Conservation (phyloP, 768 basidiomycete genomes). For the Leccinum incarnatum region DNA sequence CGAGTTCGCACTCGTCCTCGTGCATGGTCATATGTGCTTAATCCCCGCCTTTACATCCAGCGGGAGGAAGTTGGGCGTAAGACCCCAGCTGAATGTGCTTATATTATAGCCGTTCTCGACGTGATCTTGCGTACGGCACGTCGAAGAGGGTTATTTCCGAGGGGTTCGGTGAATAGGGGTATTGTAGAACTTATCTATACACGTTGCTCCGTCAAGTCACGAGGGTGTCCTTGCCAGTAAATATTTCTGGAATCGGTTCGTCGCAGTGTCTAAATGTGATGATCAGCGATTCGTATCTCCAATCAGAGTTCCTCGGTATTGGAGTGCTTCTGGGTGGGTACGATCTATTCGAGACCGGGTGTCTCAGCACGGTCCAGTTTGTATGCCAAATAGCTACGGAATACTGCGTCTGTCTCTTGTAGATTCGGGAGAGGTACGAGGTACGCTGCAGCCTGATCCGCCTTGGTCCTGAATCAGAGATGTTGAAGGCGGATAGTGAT, state of each 20-base stretch:
- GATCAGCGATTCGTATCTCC: background rate
- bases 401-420: constrained; percentile 36
- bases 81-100: constrained; percentile 45
- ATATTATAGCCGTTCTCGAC: background rate
- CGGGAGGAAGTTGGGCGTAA: constrained; percentile 38
- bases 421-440: constrained; percentile 43
- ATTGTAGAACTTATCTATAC: constrained; percentile 23
- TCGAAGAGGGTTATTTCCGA: background rate
- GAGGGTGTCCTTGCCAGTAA: background rate
- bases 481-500: constrained; percentile 18
- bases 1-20: background rate
- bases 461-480: constrained; percentile 50
- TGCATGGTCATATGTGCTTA: background rate
- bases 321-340: background rate
- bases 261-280: background rate
- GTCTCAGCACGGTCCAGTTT: background rate
- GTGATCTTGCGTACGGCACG: background rate
- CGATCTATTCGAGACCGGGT: background rate
- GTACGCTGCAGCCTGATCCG: constrained; percentile 39
- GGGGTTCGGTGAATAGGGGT: constrained; percentile 36
- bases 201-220: constrained; percentile 40
- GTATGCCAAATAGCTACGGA: background rate
- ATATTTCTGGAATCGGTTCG: background rate
- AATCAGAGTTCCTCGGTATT: background rate
- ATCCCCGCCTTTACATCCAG: background rate